A percentile compares a stretch with the other conserved stretches of the same genome.
phyloP scores from a whole-genome alignment of 192 early-diverging fungal species.

The Phycomyces nitens region DNA sequence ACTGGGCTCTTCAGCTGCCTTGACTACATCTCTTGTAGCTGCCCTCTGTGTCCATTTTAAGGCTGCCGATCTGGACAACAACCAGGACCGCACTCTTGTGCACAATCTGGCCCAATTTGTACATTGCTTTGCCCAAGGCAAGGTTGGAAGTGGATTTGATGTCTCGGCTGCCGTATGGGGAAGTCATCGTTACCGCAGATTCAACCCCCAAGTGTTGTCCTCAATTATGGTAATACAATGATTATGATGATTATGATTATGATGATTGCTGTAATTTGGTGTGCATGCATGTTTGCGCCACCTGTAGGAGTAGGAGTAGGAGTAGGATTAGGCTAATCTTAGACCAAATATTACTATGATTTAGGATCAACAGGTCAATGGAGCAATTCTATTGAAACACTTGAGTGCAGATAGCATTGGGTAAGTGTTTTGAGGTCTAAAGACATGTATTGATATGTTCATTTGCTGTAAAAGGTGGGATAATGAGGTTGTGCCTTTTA shows the following conservation, averaged over 20 bases:
- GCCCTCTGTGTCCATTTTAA: constrained; percentile 75
- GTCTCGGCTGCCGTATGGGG: constrained; percentile 91
- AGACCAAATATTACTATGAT: not conserved
- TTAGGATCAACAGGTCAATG: constrained; percentile 6
- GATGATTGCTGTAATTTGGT: too few relatives aligned
- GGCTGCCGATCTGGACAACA: constrained; percentile 30
- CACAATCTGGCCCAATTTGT: constrained; percentile 89
- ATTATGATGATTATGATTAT: too few relatives aligned
- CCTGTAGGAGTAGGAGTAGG: too few relatives aligned
- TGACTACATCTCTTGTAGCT: constrained; percentile 89
- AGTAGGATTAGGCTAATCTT: too few relatives aligned
- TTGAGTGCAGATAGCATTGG: not conserved
- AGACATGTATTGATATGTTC: too few relatives aligned
- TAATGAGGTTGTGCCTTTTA: constrained; percentile 56
- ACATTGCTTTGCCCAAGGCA: constrained; percentile 98
- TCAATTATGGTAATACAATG: constrained; percentile 49
- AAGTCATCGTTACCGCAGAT: constrained; percentile 81
- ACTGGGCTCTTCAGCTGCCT: constrained; percentile 92
- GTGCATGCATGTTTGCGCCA: not conserved
- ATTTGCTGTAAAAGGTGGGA: constrained; percentile 73
- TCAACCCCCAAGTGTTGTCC: constrained; percentile 65
- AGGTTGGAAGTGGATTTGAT: constrained; percentile 96
- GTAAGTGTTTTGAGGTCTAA: too few relatives aligned
- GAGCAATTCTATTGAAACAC: not conserved
- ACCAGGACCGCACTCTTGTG: constrained; percentile 49